Conservation (phyloP, 2,329 filamentous ascomycete species). For the Colletotrichum sp. region DNA sequence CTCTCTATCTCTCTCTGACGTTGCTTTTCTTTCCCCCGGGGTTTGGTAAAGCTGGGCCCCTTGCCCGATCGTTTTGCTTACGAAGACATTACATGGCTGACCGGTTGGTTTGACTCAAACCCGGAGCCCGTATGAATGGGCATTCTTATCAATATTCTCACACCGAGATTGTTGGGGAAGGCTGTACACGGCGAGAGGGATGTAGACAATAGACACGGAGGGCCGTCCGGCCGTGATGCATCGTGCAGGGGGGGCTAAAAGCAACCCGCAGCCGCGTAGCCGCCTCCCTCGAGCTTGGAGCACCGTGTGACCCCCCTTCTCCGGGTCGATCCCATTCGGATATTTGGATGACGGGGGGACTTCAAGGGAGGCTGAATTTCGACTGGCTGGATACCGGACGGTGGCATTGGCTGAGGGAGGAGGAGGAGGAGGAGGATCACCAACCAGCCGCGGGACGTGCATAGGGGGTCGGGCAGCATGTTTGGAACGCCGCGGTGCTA, state of each 20-base stretch:
- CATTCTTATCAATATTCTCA: background rate
- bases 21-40: background rate
- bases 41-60: background rate
- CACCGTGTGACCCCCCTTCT: background rate
- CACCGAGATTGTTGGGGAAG: background rate
- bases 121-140: background rate
- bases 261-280: background rate
- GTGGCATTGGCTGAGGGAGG: background rate
- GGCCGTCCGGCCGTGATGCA: background rate
- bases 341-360: background rate
- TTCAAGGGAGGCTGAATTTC: background rate
- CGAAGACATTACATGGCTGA: background rate
- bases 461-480: background rate
- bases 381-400: background rate
- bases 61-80: background rate
- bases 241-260: background rate
- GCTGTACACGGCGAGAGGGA: background rate
- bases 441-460: constrained; percentile 4
- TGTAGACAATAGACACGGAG: background rate
- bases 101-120: background rate
- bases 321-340: background rate
- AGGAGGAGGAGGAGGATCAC: background rate
- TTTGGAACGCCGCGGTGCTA: background rate
- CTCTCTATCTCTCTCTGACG: background rate
- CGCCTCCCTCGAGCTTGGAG: constrained; percentile 12